phyloP scores from a whole-genome alignment of 805 yeast species.

The Hanseniaspora taiwanica region DNA sequence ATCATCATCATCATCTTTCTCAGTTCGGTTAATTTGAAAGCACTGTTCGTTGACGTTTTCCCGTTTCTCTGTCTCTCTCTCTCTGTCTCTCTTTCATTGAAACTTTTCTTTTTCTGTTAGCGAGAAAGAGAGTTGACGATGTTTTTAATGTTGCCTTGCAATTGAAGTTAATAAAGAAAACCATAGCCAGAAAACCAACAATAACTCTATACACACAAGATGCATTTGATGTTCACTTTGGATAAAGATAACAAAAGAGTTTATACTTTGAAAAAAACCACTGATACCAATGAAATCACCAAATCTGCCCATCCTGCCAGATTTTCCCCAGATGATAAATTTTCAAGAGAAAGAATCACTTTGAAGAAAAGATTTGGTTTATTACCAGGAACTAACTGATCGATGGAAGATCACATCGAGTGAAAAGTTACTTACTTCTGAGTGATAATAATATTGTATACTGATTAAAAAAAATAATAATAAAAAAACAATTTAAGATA shows the following conservation, averaged over 20 bases:
- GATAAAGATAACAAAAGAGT: constrained; percentile 92
- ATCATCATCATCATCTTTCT: too few species aligned
- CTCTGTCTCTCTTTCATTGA: too few species aligned
- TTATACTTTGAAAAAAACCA: constrained; percentile 76
- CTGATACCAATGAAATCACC: constrained; percentile 86
- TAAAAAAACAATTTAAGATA: background rate
- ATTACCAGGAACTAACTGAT: constrained; percentile 69
- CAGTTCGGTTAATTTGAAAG: too few species aligned
- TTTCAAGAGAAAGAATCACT: constrained; percentile 97
- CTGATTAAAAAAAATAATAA: background rate
- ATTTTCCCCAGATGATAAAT: constrained; percentile 98
- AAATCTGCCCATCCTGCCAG: constrained; percentile 99
- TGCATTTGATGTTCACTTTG: constrained; percentile 98
- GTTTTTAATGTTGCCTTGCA: too few species aligned
- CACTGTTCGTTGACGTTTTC: too few species aligned
- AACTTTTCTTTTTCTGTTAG: too few species aligned
- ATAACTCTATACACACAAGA: constrained; percentile 18
- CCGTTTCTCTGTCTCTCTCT: too few species aligned
- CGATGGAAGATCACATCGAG: too few species aligned
- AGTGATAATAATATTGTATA: background rate
- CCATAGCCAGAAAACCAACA: background rate
- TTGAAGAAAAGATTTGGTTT: constrained; percentile 86
- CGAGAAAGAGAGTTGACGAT: too few species aligned
- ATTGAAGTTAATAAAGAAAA: background rate
- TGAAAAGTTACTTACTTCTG: background rate